phyloP scores from a whole-genome alignment of 1,284 basidiomycete genomes.

The Bondarzewia mesenterica region DNA sequence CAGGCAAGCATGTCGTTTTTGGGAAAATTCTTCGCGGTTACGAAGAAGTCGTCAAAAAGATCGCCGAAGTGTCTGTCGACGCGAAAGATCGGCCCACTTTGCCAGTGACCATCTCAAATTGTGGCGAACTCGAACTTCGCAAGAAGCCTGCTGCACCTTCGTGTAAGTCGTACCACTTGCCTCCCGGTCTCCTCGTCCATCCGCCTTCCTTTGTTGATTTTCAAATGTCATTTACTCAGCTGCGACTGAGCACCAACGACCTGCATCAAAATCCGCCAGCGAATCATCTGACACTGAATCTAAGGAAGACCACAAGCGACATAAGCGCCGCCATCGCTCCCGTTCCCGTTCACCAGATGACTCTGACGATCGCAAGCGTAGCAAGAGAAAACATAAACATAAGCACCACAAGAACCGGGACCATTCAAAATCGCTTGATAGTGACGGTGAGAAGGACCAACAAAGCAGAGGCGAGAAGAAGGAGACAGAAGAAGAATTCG shows the following conservation, averaged over 20 bases:
- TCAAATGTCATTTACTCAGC: conserved; percentile 12
- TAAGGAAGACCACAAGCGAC: conserved; percentile 17
- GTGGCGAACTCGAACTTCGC: conserved; percentile 78
- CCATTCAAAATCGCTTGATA: neutral
- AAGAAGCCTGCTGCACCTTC: conserved; percentile 20
- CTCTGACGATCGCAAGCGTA: conserved; percentile 8
- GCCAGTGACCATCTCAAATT: conserved; percentile 70
- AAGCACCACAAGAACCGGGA: conserved; percentile 9
- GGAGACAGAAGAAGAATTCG: conserved; percentile 55
- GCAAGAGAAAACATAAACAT: conserved; percentile 11
- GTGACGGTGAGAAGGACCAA: neutral
- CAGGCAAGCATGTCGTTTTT: conserved; percentile 77
- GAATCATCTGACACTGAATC: conserved; percentile 14
- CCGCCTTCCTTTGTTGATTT: neutral
- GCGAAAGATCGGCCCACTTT: conserved; percentile 62
- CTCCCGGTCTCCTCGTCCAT: neutral
- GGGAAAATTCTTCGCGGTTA: conserved; percentile 57
- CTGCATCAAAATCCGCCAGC: no score
- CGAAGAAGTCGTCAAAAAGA: conserved; percentile 47
- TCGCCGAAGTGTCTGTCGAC: conserved; percentile 54
- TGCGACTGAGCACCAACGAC: conserved; percentile 14
- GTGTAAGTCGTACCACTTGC: neutral
- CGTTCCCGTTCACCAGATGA: conserved; percentile 18
- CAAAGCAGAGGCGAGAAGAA: conserved; percentile 34
- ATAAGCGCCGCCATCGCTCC: conserved; percentile 26